These are phyloP conservation scores for Persicaria maculosa DNA, from an alignment of 148 eudicot species.

Conservation along the genomic window DNA sequence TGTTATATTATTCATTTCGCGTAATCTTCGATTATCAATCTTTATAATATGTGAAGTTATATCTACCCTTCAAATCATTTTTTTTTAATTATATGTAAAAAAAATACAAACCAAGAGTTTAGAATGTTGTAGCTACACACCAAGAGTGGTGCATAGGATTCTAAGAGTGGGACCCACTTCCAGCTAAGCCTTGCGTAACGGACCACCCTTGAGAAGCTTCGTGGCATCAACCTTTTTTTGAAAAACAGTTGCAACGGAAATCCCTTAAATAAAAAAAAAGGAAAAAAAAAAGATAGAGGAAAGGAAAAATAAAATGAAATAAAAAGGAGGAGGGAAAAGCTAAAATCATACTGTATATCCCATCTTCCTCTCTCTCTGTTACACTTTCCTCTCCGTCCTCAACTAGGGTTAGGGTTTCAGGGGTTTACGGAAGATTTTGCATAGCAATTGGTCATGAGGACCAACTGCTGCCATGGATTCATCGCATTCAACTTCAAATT, in stretches of 20 bases:
- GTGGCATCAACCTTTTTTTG: background rate
- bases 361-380: background rate
- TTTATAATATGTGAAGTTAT: too few relatives aligned
- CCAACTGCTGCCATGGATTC: conserved; percentile 55
- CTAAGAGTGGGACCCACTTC: background rate
- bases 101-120: too few relatives aligned
- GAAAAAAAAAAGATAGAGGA: background rate
- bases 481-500: conserved; percentile 56
- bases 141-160: background rate
- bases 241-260: background rate
- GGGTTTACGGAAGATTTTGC: background rate
- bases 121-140: background rate
- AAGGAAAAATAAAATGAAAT: background rate
- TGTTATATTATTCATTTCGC: too few relatives aligned
- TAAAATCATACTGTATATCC: background rate
- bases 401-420: conserved; percentile 5
- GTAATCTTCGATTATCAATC: too few relatives aligned
- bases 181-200: background rate
- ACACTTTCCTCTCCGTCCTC: background rate
- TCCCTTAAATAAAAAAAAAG: background rate
- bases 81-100: too few relatives aligned
- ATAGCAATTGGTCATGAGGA: conserved; percentile 22
- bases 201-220: conserved; percentile 3
- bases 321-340: conserved; percentile 11
- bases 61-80: too few relatives aligned